Percentiles rank a stretch among this genome's conserved stretches.
phyloP scores from a whole-genome alignment of 1,284 basidiomycete genomes.

The Ustilago bromivora region DNA sequence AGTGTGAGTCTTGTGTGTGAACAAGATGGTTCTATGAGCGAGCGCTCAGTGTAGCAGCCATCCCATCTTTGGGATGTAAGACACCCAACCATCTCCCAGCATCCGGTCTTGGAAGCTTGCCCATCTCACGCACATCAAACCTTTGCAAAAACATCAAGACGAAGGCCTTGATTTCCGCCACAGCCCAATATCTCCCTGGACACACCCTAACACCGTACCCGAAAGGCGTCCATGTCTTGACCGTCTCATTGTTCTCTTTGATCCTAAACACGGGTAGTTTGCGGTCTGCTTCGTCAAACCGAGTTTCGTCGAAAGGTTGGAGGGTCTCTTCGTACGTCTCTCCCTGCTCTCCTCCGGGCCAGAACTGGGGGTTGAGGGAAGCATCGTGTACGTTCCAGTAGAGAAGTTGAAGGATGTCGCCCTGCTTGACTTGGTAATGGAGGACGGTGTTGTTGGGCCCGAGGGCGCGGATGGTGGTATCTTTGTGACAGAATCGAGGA shows the following conservation, averaged over 20 bases:
- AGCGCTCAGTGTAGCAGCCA: constrained; percentile 14
- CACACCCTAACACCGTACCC: constrained; percentile 21
- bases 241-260: constrained; percentile 2
- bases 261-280: not conserved
- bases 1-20: not conserved
- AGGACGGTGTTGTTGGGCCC: constrained; percentile 5
- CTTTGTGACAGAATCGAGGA: constrained; percentile 20
- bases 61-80: constrained; percentile 9
- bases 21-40: not conserved
- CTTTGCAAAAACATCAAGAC: constrained; percentile 21
- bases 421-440: constrained; percentile 16
- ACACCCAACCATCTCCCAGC: constrained; percentile 22
- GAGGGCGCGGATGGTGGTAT: constrained; percentile 11
- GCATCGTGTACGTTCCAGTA: constrained; percentile 23
- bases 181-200: constrained; percentile 36
- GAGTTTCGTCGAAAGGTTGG: constrained; percentile 19
- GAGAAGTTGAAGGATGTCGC: constrained; percentile 22
- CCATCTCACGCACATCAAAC: constrained; percentile 13
- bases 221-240: constrained; percentile 28
- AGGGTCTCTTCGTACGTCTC: constrained; percentile 10
- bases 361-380: constrained; percentile 12
- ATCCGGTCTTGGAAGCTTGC: constrained; percentile 19
- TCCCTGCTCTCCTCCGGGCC: constrained; percentile 10
- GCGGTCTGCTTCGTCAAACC: constrained; percentile 12
- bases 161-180: constrained; percentile 34